phyloP scores from a whole-genome alignment of 176 grass and related monocot species.

The Rhynchospora pubera region DNA sequence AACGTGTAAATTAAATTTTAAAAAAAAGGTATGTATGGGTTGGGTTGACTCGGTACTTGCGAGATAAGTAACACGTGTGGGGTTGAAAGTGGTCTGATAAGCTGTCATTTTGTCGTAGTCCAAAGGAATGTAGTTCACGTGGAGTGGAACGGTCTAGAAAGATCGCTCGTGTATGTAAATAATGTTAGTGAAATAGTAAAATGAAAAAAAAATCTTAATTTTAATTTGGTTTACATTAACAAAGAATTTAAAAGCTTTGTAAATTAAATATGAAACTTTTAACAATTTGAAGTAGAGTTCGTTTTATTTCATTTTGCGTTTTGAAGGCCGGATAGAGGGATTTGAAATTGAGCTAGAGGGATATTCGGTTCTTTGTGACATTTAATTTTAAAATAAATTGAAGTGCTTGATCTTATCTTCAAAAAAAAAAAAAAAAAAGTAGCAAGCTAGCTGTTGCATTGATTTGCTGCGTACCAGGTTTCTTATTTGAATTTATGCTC shows the following conservation, averaged over 20 bases:
- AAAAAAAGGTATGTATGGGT: neutral
- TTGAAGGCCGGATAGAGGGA: neutral
- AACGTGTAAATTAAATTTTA: neutral
- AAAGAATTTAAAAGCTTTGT: neutral
- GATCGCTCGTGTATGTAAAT: constrained; percentile 11
- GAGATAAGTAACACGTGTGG: constrained; percentile 17
- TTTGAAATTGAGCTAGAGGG: too few relatives aligned
- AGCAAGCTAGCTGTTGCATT: neutral
- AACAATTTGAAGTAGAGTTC: neutral
- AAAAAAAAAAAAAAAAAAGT: too few relatives aligned
- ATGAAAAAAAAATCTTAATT: neutral
- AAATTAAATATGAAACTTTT: neutral
- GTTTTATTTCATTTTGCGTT: too few relatives aligned
- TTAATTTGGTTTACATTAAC: neutral
- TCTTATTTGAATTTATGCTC: neutral
- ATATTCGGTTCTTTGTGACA: too few relatives aligned
- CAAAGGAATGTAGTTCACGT: constrained; percentile 23
- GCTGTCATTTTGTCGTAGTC: constrained; percentile 24
- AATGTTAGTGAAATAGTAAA: constrained; percentile 3
- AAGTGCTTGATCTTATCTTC: too few relatives aligned
- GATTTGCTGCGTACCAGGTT: neutral
- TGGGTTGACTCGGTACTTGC: neutral
- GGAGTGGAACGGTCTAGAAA: constrained; percentile 23
- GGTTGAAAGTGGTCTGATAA: neutral
- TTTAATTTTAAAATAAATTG: too few relatives aligned